Evolutionary conservation across 1,284 basidiomycete genomes (phyloP), one percentile per base, ranked within the genome.

Genomic region (Leccinum insigne): DNA sequence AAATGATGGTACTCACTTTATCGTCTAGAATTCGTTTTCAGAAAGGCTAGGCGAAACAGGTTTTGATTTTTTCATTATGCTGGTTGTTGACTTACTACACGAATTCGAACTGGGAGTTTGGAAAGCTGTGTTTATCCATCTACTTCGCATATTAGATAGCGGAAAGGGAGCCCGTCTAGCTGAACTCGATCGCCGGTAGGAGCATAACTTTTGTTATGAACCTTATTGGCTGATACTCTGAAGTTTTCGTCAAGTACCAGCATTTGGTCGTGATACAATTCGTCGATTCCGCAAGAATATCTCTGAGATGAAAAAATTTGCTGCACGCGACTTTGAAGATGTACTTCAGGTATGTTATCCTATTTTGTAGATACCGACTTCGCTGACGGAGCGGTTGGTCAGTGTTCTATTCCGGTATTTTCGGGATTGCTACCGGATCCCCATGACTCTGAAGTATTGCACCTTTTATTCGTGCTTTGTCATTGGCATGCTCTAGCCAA

Each of bases 291-390:
- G 21, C 14, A 62, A 29, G 1, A 76, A 78, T 63, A 61, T 67
- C 0, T 77, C 73, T 6, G 75, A 74, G 58, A 72, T 77, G 72
- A 76, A 73, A 61, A 73, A 69, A 40, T 44, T 77, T 13, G 77
- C 75, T n/a, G 76, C 73, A 6, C 56, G 70, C 2, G 74, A 77
- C 35, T 77, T 71, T 61, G 74, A 78, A 62, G 73, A 75, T 63
- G 38, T 75, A 6, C 38, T 75, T 0, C 68, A 73, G 65, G 74
- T 62, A 42, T 42, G 40, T 16, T 42, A 42, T 42, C 16, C 40
- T 42, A 42, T 42, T 42, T 42, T 42, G 40, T 42, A 14, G 40
- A 42, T 42, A 42, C 40, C 40, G 40, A 42, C 40, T 42, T 42
- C 40, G 40, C 40, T 42, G 40, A 42, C 40, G 40, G 40, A 42